Evolutionary conservation across 345 rosid species (phyloP), one percentile per base, ranked within the genome.

Genomic region (Lepidium didymum): DNA sequence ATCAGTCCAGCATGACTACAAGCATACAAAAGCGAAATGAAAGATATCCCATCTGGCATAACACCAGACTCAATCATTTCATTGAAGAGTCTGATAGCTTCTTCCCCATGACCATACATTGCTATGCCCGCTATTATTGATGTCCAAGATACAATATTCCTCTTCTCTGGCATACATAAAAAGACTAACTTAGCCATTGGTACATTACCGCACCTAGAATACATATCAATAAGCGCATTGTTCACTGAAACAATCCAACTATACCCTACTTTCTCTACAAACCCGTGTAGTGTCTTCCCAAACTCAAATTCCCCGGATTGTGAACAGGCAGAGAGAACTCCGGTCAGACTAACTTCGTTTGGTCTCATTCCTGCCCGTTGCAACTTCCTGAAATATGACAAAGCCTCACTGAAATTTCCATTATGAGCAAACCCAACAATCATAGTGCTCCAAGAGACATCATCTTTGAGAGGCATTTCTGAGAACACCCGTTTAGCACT

Each of bases 1-100:
- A 85, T 83, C 23, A 83, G 83, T 68, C 92, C 92, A 15, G 87
- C 83, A 69, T 87, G 92, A 75, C 87, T 77, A 40, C 92, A 87
- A 55, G 92, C 89, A 66, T 82, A 81, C 50, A 84, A 60, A 57
- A 84, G 77, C 51, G 65, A 74, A 58, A 87, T 61, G 68, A 87
- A 85, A 62, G 86, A 83, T 52, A 83, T 75, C 43, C 62, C 82
- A 4, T 83, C 86, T 44, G 87, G 92, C 45, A 21, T 62, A 58
- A 78, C 44, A 31, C 81, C 79, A 13, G 61, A 68, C 11, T 49
- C 51, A 6, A 58, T 69, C 87, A 87, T 77, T 35, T 69, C 50
- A 37, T 81, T 51, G 62, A 87, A 84, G 29, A 84, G 42, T 1
- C 18, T 56, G 19, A 83, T 60, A 23, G 92, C 87, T 62, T 78